These are phyloP conservation scores for Stylosanthes scabra DNA, from an alignment of 331 rosid genomes.

Conservation along the genomic window DNA sequence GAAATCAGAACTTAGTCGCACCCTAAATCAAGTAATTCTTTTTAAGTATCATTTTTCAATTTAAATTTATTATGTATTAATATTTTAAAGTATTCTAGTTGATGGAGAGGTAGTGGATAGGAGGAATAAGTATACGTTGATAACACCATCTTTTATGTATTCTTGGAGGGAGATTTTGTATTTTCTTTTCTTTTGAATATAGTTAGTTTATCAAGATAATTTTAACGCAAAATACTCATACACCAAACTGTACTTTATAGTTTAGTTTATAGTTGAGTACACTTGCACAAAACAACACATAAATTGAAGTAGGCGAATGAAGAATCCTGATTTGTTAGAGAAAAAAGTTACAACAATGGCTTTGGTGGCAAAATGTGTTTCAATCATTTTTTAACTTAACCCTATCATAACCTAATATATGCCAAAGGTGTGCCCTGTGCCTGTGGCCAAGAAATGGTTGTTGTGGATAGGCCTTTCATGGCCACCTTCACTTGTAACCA, in stretches of 20 bases:
- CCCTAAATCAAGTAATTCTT: background rate
- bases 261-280: too few relatives aligned
- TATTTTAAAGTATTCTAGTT: too few relatives aligned
- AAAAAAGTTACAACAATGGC: constrained; percentile 21
- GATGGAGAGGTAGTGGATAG: background rate
- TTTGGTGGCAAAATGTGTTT: constrained; percentile 53
- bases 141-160: background rate
- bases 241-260: too few relatives aligned
- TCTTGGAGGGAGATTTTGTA: too few relatives aligned
- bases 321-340: background rate
- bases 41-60: too few relatives aligned
- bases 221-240: too few relatives aligned
- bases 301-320: constrained; percentile 2
- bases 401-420: constrained; percentile 44
- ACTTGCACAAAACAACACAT: too few relatives aligned
- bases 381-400: constrained; percentile 35
- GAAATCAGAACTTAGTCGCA: too few relatives aligned
- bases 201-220: too few relatives aligned
- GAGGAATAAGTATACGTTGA: background rate
- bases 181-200: too few relatives aligned
- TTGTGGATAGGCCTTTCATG: constrained; percentile 68
- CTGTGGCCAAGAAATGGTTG: constrained; percentile 63
- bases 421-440: constrained; percentile 32
- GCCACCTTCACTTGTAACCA: constrained; percentile 42
- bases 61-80: too few relatives aligned